Evolutionary conservation across 1,284 basidiomycete species (phyloP), one percentile per base, ranked within the genome.

Genomic region (Lignosus rhinocerotis): DNA sequence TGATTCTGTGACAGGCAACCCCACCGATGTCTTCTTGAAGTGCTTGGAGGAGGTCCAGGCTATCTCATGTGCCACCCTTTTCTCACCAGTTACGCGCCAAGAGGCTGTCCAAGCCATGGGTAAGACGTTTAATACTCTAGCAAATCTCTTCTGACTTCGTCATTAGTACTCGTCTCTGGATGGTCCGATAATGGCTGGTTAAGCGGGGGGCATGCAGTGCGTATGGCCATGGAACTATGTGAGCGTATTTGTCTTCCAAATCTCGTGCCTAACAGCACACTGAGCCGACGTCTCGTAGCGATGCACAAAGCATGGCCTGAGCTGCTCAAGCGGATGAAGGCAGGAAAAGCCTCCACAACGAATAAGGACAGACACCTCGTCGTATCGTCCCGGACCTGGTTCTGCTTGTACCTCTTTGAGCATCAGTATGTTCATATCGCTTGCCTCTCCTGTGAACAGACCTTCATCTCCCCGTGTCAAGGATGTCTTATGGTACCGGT

Each of bases 131-230:
- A 11, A 17, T 36, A 30, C 38, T 47, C 51, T 51, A 60, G 36
- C 42, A 53, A 6, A 14, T 55, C 63, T 44, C 63, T 61, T 17
- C 58, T 49, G 14, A 41, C 52, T 14, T 51, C 21, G 32, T 11
- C 33, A 50, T 36, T 59, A 93, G 92, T 94, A 55, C 79, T 95
- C 50, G 86, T 95, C 14, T 90, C 93, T 25, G 92, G 93, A 7
- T 96, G 93, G 89, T 93, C 90, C 12, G 92, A 94, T 65, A 92
- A 92, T 66, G 93, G 93, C 2, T 96, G 94, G 94, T 74, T 96
- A 25, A 91, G 90, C 64, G 92, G 92, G 6, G 93, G 93, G 6
- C 93, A 96, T 74, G 94, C 94, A 16, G 92, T 96, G 16, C 84
- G 94, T 55, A 94, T 96, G 92, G 94, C 92, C 19, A 85, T 95